Base-by-base conservation (phyloP, 2,329 filamentous ascomycete species). In the Aspergillus caelatus region DNA sequence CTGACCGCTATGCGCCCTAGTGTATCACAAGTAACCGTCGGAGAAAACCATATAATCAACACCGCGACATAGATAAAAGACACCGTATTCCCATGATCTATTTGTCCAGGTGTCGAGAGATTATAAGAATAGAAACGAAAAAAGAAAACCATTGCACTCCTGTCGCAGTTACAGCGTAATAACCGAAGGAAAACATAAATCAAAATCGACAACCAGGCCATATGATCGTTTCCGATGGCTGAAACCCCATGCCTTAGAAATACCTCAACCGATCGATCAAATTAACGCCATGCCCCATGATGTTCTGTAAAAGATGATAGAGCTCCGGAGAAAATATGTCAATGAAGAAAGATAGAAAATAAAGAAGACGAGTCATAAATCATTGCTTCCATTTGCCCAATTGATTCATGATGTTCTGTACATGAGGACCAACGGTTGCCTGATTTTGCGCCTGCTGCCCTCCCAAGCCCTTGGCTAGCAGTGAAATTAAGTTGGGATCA, bases 381-480 rank as follows among this genome's bases (percentile, higher is more conserved):
- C 74, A 82, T 73, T 79, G 79, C 70, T 80, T 81, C 77, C 79
- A 82, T 70, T 80, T 80, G 43, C 78, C 73, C 62, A 83, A 66
- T 61, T 83, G 81, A 61, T 81, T 79, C 75, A 83, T 80, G 56
- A 83, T 78, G 62, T 81, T 81, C 67, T 83, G 81, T 41, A 83
- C 77, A 67, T 82, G 80, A 53, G 77, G 70, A 52, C 69, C 70
- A 58, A 74, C 67, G 41, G 71, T 61, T 48, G 74, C 68, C 61
- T 78, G 77, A 52, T 71, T 70, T 61, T 79, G 79, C 43, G 72
- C 70, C 58, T 73, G 75, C 53, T 77, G 75, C 30, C 72, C 74
- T 26, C 75, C 74, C 14, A 78, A 65, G 41, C 76, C 76, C 65
- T 79, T 79, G 4, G 77, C 71, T 48, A 80, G 63, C 26, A 80